Conservation (phyloP, 2,329 filamentous ascomycete genomes). For the Hymenoscyphus fraxineus region DNA sequence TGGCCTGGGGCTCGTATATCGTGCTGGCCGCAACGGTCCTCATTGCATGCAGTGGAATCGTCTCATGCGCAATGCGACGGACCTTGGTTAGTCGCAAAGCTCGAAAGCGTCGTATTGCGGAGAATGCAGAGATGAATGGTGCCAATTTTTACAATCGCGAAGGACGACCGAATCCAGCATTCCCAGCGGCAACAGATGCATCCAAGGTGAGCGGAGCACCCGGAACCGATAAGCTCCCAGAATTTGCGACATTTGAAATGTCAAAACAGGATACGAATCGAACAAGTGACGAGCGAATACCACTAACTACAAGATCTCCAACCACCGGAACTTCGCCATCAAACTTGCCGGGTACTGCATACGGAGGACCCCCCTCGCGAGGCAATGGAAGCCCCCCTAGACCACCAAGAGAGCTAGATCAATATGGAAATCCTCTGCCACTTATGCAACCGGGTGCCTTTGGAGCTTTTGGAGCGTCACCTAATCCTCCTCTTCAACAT, state of each 20-base stretch:
- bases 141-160: conserved; percentile 82
- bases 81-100: conserved; percentile 89
- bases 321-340: conserved; percentile 56
- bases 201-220: conserved; percentile 56
- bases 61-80: conserved; percentile 92
- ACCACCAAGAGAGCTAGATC: conserved; percentile 56
- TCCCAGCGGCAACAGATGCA: conserved; percentile 40
- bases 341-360: conserved; percentile 21
- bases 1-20: conserved; percentile 92
- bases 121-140: conserved; percentile 96
- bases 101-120: conserved; percentile 84
- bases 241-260: conserved; percentile 62
- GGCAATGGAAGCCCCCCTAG: conserved; percentile 37
- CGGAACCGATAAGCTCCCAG: conserved; percentile 47
- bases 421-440: conserved; percentile 58
- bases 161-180: conserved; percentile 32
- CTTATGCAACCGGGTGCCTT: conserved; percentile 22
- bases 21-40: conserved; percentile 86
- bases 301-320: conserved; percentile 61
- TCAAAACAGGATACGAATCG: conserved; percentile 52
- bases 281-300: conserved; percentile 66
- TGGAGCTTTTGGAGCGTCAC: conserved; percentile 39
- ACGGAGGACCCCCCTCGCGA: conserved; percentile 20
- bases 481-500: conserved; percentile 46
- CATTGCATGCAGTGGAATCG: conserved; percentile 74